These are phyloP conservation scores for Colletotrichum truncatum DNA, from an alignment of 2,329 filamentous ascomycete genomes.

Conservation along the genomic window DNA sequence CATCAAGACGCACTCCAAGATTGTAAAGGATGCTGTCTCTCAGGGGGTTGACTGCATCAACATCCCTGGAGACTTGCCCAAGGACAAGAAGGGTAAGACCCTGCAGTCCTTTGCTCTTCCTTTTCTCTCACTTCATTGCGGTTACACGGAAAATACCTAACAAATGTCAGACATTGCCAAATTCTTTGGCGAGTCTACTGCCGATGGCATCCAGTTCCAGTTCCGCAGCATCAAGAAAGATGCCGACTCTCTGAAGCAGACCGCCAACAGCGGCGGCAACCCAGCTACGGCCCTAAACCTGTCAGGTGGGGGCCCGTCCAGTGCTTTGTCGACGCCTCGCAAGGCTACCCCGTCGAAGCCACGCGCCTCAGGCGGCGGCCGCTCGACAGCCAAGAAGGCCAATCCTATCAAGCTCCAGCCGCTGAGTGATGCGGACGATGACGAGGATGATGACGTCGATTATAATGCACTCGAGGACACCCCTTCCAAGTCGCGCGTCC, in stretches of 20 bases:
- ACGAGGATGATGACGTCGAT: constrained; percentile 36
- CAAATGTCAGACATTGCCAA: constrained; percentile 63
- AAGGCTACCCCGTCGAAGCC: constrained; percentile 29
- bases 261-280: constrained; percentile 54
- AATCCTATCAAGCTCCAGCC: constrained; percentile 35
- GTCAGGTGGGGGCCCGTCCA: constrained; percentile 34
- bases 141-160: neutral
- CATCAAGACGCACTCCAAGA: constrained; percentile 51
- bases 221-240: constrained; percentile 65
- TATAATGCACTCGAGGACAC: constrained; percentile 46
- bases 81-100: constrained; percentile 50
- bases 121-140: neutral
- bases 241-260: constrained; percentile 56
- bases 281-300: constrained; percentile 50
- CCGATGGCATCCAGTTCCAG: constrained; percentile 67
- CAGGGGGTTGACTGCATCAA: constrained; percentile 52
- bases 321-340: constrained; percentile 39
- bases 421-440: constrained; percentile 34
- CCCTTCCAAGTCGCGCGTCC: constrained; percentile 43
- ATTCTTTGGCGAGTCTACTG: constrained; percentile 67
- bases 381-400: constrained; percentile 22
- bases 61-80: constrained; percentile 46
- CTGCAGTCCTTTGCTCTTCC: neutral
- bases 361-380: constrained; percentile 22
- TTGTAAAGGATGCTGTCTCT: constrained; percentile 46